phyloP scores from a whole-genome alignment of 2,329 filamentous ascomycete genomes.

The Pseudonectria buxi region DNA sequence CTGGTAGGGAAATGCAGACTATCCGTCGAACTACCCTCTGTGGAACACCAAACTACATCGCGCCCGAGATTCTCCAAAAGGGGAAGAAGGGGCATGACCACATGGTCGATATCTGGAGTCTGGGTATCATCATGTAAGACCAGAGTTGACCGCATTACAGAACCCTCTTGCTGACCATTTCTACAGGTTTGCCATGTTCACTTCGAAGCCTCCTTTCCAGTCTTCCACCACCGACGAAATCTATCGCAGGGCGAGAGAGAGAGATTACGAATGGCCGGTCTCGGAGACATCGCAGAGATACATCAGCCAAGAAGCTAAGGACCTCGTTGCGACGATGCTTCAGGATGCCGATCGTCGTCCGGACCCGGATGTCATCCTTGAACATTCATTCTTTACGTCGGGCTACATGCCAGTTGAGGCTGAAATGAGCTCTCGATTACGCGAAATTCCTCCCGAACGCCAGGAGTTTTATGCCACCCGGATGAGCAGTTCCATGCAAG shows the following conservation, averaged over 20 bases:
- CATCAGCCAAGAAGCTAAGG: constrained; percentile 69
- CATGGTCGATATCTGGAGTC: constrained; percentile 96
- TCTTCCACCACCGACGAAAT: constrained; percentile 84
- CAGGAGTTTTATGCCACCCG: constrained; percentile 51
- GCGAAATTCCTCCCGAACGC: constrained; percentile 50
- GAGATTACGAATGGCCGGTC: constrained; percentile 75
- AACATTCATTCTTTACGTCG: constrained; percentile 71
- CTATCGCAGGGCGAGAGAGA: constrained; percentile 61
- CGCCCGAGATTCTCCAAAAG: constrained; percentile 91
- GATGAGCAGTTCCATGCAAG: constrained; percentile 37
- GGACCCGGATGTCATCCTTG: constrained; percentile 69
- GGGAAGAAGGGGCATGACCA: constrained; percentile 92
- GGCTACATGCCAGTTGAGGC: constrained; percentile 62
- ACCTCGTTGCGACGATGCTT: constrained; percentile 69
- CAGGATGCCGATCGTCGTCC: constrained; percentile 69
- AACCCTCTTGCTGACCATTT: constrained; percentile 7
- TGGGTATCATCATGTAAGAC: constrained; percentile 88
- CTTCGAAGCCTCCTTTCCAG: constrained; percentile 93
- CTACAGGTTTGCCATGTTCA: constrained; percentile 83
- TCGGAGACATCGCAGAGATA: constrained; percentile 58
- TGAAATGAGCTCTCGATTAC: constrained; percentile 52
- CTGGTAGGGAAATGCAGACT: constrained; percentile 81
- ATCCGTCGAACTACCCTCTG: constrained; percentile 86
- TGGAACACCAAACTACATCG: constrained; percentile 97
- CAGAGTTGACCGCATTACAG: background rate